Percentiles rank a stretch among this genome's conserved stretches.
These are phyloP conservation scores for Cunninghamia lanceolata DNA, from an alignment of 75 land plant genomes.

Conservation along the genomic window DNA sequence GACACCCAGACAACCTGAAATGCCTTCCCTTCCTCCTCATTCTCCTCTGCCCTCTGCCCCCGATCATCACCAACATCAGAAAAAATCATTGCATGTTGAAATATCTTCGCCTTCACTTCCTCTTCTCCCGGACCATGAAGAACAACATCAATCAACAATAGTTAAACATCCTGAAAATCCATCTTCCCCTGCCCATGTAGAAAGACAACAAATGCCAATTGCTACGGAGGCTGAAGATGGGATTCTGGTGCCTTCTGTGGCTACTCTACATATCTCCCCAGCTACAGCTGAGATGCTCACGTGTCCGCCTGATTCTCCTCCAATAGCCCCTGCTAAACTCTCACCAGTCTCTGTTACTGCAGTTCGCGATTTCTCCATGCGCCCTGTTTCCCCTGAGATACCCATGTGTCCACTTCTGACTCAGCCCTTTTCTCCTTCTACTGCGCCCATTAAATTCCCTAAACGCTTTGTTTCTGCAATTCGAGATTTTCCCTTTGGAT, in stretches of 20 bases:
- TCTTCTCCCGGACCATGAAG: neutral
- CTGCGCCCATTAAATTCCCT: conserved; percentile 6
- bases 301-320: neutral
- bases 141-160: neutral
- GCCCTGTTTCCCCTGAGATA: neutral
- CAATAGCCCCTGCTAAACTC: neutral
- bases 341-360: neutral
- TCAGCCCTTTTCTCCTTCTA: neutral
- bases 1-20: neutral
- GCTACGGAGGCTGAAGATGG: neutral
- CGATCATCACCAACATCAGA: neutral
- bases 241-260: neutral
- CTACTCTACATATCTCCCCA: neutral
- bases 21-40: neutral
- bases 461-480: conserved; percentile 36
- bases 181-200: neutral
- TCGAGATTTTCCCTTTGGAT: conserved; percentile 48
- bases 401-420: neutral
- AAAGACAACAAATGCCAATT: neutral
- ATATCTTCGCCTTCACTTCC: neutral
- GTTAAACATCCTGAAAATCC: neutral
- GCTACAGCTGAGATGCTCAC: neutral
- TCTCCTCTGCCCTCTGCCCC: neutral
- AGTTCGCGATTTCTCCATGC: neutral
- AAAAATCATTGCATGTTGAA: neutral